Conservation (phyloP, 495 filamentous ascomycete species). For the Neurospora discreta region DNA sequence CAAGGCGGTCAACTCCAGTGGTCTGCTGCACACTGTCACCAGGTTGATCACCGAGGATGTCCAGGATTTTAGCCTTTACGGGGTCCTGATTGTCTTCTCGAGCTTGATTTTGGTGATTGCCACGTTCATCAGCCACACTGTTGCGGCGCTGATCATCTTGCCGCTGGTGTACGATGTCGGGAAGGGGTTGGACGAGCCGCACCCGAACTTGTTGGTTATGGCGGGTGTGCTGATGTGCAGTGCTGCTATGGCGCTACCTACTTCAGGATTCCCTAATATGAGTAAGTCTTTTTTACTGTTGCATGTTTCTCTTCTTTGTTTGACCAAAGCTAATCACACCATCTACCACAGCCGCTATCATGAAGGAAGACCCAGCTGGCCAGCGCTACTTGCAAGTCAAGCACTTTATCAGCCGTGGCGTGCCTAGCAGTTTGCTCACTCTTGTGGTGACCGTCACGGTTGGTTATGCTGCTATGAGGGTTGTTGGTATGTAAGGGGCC, state of each 20-base stretch:
- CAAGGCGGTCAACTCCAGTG: slow-evolving; percentile 88
- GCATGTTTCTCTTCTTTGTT: not conserved
- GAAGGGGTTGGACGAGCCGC: slow-evolving; percentile 70
- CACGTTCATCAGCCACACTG: slow-evolving; percentile 96
- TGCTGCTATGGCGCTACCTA: slow-evolving; percentile 81
- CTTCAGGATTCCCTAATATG: slow-evolving; percentile 98
- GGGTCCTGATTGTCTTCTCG: slow-evolving; percentile 77
- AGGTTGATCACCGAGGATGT: slow-evolving; percentile 59
- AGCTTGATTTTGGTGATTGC: slow-evolving; percentile 83
- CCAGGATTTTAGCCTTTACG: slow-evolving; percentile 72
- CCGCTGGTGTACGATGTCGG: slow-evolving; percentile 84
- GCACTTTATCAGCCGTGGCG: slow-evolving; percentile 85
- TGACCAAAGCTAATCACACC: not conserved
- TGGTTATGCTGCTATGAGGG: slow-evolving; percentile 79
- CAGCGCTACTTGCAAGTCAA: slow-evolving; percentile 85
- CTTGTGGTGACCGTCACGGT: slow-evolving; percentile 73
- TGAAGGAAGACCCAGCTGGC: slow-evolving; percentile 93
- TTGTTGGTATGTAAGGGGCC: slow-evolving; percentile 53
- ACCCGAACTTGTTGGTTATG: slow-evolving; percentile 95
- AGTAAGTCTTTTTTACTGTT: slow-evolving; percentile 51
- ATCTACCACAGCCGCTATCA: slow-evolving; percentile 66
- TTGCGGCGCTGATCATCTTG: slow-evolving; percentile 89
- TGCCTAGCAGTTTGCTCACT: slow-evolving; percentile 73
- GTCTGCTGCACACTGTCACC: slow-evolving; percentile 85
- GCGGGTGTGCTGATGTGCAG: slow-evolving; percentile 52